Percentiles rank a stretch among this genome's conserved stretches.
Evolutionary conservation across 306 rosid species (phyloP).

Genomic region (Pterocarpus santalinus): DNA sequence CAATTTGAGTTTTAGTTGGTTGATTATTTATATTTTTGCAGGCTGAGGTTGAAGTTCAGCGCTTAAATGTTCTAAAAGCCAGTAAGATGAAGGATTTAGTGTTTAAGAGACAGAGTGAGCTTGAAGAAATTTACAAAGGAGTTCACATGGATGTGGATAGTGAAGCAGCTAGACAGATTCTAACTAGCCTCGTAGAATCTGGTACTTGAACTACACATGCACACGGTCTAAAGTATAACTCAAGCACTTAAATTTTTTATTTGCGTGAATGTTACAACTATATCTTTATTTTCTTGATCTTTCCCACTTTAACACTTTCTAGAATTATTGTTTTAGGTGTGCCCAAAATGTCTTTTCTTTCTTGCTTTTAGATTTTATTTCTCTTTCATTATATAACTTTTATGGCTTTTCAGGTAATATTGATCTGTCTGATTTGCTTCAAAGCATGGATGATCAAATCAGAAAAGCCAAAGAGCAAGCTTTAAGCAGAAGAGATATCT

Average conservation of each 20-base stretch:
- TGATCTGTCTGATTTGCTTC: conserved; percentile 75
- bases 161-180: conserved; percentile 71
- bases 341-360: conserved; percentile 3
- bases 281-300: conserved; percentile 3
- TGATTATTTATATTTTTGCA: conserved; percentile 44
- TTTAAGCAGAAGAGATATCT: conserved; percentile 84
- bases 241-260: not conserved
- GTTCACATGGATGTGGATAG: conserved; percentile 88
- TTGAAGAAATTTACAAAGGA: conserved; percentile 82
- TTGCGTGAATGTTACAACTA: not conserved
- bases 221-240: not conserved
- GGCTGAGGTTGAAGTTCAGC: conserved; percentile 78
- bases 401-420: conserved; percentile 62
- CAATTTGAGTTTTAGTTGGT: conserved; percentile 23
- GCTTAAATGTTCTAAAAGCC: conserved; percentile 75
- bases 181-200: conserved; percentile 74
- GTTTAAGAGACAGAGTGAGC: conserved; percentile 85
- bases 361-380: conserved; percentile 6
- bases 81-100: conserved; percentile 86
- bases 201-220: conserved; percentile 52
- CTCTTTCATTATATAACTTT: conserved; percentile 20
- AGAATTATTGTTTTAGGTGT: conserved; percentile 17
- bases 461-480: conserved; percentile 86
- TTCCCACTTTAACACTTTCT: conserved; percentile 16
- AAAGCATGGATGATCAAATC: conserved; percentile 88